Percentiles rank a stretch among this genome's conserved stretches.
Evolutionary conservation across 305 asterid genomes (phyloP).

Genomic region (Petunia hybrid): DNA sequence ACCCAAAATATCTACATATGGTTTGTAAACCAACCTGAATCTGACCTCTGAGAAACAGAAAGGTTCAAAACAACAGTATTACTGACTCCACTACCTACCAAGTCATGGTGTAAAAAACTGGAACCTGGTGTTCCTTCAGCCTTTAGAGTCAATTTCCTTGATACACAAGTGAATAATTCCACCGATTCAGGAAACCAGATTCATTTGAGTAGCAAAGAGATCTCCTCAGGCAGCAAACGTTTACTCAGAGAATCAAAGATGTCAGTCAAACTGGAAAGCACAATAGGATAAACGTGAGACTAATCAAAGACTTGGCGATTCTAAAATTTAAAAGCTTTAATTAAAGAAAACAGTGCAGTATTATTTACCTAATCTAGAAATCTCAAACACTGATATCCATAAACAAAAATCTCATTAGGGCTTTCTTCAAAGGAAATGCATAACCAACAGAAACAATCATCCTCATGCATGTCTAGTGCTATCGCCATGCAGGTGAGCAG

Average conservation of each 20-base stretch:
- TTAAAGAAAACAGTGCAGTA: not conserved
- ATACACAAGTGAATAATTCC: conserved; percentile 9
- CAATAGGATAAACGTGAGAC: not conserved
- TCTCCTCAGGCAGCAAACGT: not conserved
- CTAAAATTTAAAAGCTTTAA: not conserved
- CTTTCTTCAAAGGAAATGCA: conserved; percentile 4
- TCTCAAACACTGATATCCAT: conserved; percentile 15
- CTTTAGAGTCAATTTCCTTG: not conserved
- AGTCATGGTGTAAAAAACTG: not conserved
- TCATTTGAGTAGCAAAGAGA: not conserved
- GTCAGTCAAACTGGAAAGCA: conserved; percentile 18
- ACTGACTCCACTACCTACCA: not conserved
- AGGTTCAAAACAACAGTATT: not conserved
- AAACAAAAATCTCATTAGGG: not conserved
- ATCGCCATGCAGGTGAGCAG: conserved; percentile 62
- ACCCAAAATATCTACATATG: conserved; percentile 11
- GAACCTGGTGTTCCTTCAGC: conserved; percentile 3
- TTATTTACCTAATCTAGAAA: conserved; percentile 15
- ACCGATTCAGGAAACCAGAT: not conserved
- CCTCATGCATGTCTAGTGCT: conserved; percentile 61
- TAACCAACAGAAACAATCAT: conserved; percentile 18
- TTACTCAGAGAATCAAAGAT: not conserved
- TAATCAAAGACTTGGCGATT: not conserved
- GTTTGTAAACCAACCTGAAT: conserved; percentile 10
- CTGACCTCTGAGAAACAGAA: not conserved